A percentile compares a stretch with the other conserved stretches of the same genome.
These are phyloP conservation scores for Phytophthora hibernalis DNA, from an alignment of 352 stramenopile species.

Conservation along the genomic window DNA sequence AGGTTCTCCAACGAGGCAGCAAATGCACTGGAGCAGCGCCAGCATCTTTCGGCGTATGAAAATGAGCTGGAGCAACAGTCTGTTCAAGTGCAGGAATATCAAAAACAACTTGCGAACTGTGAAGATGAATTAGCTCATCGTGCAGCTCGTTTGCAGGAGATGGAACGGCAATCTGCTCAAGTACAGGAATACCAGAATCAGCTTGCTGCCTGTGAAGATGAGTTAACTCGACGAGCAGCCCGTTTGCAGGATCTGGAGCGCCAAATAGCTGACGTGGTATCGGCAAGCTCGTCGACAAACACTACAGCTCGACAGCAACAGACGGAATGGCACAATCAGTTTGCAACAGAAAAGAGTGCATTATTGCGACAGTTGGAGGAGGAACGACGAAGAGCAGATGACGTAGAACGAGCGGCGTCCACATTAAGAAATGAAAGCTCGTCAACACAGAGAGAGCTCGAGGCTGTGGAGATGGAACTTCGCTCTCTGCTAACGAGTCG, in stretches of 20 bases:
- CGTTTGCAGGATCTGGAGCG: constrained; percentile 56
- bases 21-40: constrained; percentile 44
- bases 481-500: constrained; percentile 26
- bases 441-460: constrained; percentile 44
- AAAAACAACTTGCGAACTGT: constrained; percentile 31
- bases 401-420: constrained; percentile 32
- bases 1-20: constrained; percentile 45
- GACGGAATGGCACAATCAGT: constrained; percentile 44
- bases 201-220: constrained; percentile 31
- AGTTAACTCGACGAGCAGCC: constrained; percentile 31
- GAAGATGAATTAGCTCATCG: constrained; percentile 33
- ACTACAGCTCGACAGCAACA: constrained; percentile 45
- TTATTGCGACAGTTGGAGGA: constrained; percentile 51
- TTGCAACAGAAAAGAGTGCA: constrained; percentile 55
- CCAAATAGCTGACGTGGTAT: constrained; percentile 44
- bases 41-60: constrained; percentile 36
- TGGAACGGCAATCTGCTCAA: constrained; percentile 54
- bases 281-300: constrained; percentile 44
- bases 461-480: constrained; percentile 53
- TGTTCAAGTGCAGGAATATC: constrained; percentile 42
- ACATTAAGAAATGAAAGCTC: constrained; percentile 44
- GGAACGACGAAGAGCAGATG: constrained; percentile 48
- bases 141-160: constrained; percentile 42
- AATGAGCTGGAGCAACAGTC: constrained; percentile 32
- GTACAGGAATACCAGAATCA: constrained; percentile 32